Evolutionary conservation across 2,329 filamentous ascomycete species (phyloP), one percentile per base, ranked within the genome.

Genomic region (Hymenoscyphus fraxineus): DNA sequence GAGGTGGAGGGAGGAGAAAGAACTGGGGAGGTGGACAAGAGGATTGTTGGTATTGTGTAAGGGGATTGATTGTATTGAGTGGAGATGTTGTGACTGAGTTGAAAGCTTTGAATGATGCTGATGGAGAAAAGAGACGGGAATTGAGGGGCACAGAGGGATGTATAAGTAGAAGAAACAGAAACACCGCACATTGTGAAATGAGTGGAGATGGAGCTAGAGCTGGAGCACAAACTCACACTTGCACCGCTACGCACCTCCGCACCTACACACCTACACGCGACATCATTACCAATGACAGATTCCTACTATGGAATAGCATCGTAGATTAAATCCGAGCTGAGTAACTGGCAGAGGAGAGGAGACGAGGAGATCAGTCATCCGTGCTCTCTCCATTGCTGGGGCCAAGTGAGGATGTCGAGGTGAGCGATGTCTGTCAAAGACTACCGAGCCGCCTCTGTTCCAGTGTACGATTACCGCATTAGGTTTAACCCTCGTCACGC

Each of bases 231-330:
- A 51, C 44, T 51, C 44, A 7, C 39, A 56, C 32, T 40, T 13
- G 5, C 47, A 19, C 44, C 27, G 27, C 27, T 27, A 27, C 27
- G 27, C 27, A 27, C 27, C 27, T 3, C n/a, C n/a, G n/a, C n/a
- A n/a, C n/a, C 27, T 27, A 27, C 27, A 3, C 27, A 27, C 27
- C 27, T 3, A 27, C 27, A 27, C 27, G 27, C 27, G 27, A 27
- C 27, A 27, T 41, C n/a, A 62, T 41, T 64, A 62, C 61, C 61
- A 62, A 62, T 58, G 56, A 27, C 15, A 44, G 51, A 58, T 60
- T 32, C 47, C 44, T 27, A 44, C 19, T 40, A 32, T 12, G 35
- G 27, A 27, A 27, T 27, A 27, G 27, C 27, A 27, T 27, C 27
- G 27, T 27, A 27, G 27, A 35, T 35, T 22, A 39, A n/a, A 22